A percentile compares a stretch with the other conserved stretches of the same genome.
phyloP scores from a whole-genome alignment of 2,329 filamentous ascomycete species.

The Tolypocladium capitatum region DNA sequence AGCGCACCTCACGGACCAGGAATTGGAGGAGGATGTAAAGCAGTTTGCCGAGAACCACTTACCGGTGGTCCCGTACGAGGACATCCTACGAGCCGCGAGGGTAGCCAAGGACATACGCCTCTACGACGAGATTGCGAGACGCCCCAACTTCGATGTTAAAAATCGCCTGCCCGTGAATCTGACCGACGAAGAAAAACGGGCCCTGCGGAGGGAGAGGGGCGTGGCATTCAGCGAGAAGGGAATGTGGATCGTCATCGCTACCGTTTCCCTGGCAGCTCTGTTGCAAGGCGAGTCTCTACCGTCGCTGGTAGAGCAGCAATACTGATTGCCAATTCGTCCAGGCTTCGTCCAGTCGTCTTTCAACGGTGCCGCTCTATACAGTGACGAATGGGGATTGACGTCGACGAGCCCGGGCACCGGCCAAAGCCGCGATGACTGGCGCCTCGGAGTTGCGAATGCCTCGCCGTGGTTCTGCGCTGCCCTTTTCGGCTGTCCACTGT shows the following conservation, averaged over 20 bases:
- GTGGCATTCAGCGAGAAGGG: constrained; percentile 23
- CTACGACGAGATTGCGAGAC: constrained; percentile 23
- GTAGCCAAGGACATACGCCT: constrained; percentile 25
- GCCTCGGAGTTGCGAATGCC: constrained; percentile 25
- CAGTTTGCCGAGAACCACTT: constrained; percentile 17
- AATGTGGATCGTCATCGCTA: constrained; percentile 26
- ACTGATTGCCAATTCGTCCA: not conserved
- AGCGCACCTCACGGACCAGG: constrained; percentile 24
- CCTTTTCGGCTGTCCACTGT: constrained; percentile 23
- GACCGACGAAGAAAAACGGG: constrained; percentile 20
- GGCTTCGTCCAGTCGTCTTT: constrained; percentile 31
- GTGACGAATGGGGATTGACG: constrained; percentile 8
- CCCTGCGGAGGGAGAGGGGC: constrained; percentile 24
- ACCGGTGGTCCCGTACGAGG: constrained; percentile 14
- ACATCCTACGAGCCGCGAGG: constrained; percentile 23
- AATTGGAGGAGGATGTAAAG: constrained; percentile 21
- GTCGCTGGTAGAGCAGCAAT: not conserved
- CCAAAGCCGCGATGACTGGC: constrained; percentile 18
- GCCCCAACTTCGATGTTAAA: constrained; percentile 8
- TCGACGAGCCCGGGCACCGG: not conserved
- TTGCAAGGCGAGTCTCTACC: constrained; percentile 16
- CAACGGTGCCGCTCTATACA: constrained; percentile 25
- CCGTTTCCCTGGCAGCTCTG: constrained; percentile 29
- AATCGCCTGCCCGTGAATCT: constrained; percentile 18
- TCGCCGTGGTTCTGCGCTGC: constrained; percentile 26